Conservation (phyloP, 2,329 filamentous ascomycete genomes). For the Botrytis porri region DNA sequence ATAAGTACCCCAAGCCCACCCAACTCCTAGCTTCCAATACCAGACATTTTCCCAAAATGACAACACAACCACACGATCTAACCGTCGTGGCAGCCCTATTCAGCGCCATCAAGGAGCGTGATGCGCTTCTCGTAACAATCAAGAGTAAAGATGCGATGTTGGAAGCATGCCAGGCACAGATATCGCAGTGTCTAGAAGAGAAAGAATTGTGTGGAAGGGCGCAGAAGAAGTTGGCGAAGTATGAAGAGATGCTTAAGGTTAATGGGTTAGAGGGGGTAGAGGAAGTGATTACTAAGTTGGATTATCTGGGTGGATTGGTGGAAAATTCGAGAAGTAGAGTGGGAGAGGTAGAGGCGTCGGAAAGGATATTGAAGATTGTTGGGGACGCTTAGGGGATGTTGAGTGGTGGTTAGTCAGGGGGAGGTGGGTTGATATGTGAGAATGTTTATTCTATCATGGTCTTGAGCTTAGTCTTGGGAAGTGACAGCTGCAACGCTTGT, state of each 20-base stretch:
- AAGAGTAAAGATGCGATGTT: background rate
- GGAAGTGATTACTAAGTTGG: background rate
- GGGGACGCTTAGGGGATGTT: background rate
- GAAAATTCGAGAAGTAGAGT: fast-evolving
- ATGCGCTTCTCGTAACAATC: background rate
- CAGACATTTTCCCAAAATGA: background rate
- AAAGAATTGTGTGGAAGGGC: background rate
- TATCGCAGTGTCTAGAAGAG: background rate
- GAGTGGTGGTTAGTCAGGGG: background rate
- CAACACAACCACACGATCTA: background rate
- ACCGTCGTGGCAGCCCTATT: background rate
- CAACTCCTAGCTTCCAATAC: background rate
- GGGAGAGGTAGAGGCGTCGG: too few relatives aligned
- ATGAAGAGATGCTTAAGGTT: background rate
- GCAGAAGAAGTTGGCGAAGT: background rate
- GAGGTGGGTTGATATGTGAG: background rate
- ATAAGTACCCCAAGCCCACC: background rate
- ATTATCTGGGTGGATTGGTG: too few relatives aligned
- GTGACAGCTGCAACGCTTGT: background rate
- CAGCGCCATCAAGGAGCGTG: background rate
- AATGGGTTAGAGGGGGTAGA: background rate
- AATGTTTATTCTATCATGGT: background rate
- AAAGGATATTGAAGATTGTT: background rate
- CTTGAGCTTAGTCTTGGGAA: background rate
- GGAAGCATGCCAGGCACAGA: background rate